Evolutionary conservation across 768 basidiomycete genomes (phyloP).

Genomic region (Calocera cornea): DNA sequence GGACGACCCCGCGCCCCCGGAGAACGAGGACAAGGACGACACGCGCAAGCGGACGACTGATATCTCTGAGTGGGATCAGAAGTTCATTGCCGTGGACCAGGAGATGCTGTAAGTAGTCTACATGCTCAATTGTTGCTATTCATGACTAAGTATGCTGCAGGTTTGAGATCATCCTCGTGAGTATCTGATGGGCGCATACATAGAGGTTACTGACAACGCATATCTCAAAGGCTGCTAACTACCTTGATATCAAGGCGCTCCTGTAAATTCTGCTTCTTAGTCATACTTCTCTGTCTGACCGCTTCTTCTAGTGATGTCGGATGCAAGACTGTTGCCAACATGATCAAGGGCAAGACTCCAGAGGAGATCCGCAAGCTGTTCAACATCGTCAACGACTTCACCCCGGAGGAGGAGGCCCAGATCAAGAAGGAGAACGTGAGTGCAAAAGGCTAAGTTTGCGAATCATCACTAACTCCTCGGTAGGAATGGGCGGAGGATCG

Average conservation of each 20-base stretch:
- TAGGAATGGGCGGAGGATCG: conserved; percentile 23
- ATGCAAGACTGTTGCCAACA: conserved; percentile 98
- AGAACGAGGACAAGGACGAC: conserved; percentile 81
- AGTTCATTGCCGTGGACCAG: conserved; percentile 96
- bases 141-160: neutral
- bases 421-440: conserved; percentile 99
- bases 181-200: neutral
- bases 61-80: conserved; percentile 98
- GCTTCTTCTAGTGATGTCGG: conserved; percentile 63
- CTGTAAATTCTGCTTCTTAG: conserved; percentile 43
- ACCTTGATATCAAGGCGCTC: conserved; percentile 97
- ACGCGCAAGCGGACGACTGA: conserved; percentile 96
- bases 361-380: conserved; percentile 98
- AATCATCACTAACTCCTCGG: neutral
- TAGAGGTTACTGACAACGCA: neutral
- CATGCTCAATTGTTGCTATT: neutral
- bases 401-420: conserved; percentile 97
- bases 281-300: neutral
- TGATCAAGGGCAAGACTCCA: conserved; percentile 99
- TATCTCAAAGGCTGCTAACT: conserved; percentile 63
- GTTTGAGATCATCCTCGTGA: conserved; percentile 85
- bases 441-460: conserved; percentile 4
- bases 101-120: conserved; percentile 57
- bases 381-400: conserved; percentile 97
- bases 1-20: conserved; percentile 83